phyloP scores from a whole-genome alignment of 2,329 filamentous ascomycete genomes.

The Fusarium sp. region DNA sequence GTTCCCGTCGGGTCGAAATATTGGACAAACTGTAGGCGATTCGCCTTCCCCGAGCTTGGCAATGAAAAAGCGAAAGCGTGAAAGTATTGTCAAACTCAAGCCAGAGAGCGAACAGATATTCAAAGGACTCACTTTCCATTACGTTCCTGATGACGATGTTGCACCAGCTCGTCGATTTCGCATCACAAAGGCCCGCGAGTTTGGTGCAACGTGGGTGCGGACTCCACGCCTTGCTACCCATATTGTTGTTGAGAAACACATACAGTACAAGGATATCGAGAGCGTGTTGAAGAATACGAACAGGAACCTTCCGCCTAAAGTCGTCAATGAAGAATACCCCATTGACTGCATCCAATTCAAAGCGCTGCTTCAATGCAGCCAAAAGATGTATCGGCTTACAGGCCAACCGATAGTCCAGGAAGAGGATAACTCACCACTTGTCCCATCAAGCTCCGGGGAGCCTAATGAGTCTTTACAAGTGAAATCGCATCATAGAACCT shows the following conservation, averaged over 20 bases:
- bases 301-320: slow-evolving; percentile 44
- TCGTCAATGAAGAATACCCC: slow-evolving; percentile 76
- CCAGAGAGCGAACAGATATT: slow-evolving; percentile 68
- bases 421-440: neutral
- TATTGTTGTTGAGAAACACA: slow-evolving; percentile 77
- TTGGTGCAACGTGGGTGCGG: slow-evolving; percentile 77
- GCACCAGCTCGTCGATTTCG: slow-evolving; percentile 72
- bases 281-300: slow-evolving; percentile 49
- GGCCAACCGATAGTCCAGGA: slow-evolving; percentile 53
- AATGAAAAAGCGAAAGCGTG: slow-evolving; percentile 59
- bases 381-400: slow-evolving; percentile 66
- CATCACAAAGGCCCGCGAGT: slow-evolving; percentile 78
- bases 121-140: slow-evolving; percentile 71
- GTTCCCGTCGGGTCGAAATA: slow-evolving; percentile 27
- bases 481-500: slow-evolving; percentile 55
- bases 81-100: slow-evolving; percentile 53
- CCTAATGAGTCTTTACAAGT: slow-evolving; percentile 56
- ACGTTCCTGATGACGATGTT: slow-evolving; percentile 83
- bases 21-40: slow-evolving; percentile 11
- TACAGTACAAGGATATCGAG: slow-evolving; percentile 72
- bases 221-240: slow-evolving; percentile 73
- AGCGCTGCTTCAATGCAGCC: slow-evolving; percentile 65
- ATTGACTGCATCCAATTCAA: slow-evolving; percentile 72
- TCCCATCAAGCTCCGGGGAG: slow-evolving; percentile 22
- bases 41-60: slow-evolving; percentile 39